Conservation (phyloP, 2,329 filamentous ascomycete genomes). For the Malbranchea zuffiana region DNA sequence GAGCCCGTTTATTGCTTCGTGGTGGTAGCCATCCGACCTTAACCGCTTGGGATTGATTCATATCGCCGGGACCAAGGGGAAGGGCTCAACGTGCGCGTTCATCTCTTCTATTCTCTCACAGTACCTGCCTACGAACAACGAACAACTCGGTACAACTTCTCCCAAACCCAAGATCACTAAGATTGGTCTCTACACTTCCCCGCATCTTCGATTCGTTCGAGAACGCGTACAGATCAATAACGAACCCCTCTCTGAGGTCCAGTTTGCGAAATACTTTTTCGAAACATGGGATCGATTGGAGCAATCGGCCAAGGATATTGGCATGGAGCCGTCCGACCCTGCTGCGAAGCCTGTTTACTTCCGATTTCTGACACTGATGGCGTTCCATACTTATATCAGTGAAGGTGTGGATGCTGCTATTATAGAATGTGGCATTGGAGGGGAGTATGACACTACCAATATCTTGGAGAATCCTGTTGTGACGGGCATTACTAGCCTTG, state of each 20-base stretch:
- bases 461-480: conserved; percentile 61
- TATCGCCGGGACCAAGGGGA: conserved; percentile 88
- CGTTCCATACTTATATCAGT: conserved; percentile 67
- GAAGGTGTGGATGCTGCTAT: conserved; percentile 70
- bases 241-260: conserved; percentile 52
- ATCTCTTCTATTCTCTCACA: conserved; percentile 66
- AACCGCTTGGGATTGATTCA: conserved; percentile 58
- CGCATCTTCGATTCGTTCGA: conserved; percentile 70
- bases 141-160: conserved; percentile 19
- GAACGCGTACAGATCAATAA: conserved; percentile 78
- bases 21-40: conserved; percentile 48
- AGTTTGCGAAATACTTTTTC: conserved; percentile 70
- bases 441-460: conserved; percentile 88
- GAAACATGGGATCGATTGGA: conserved; percentile 66
- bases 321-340: conserved; percentile 40
- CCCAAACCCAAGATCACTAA: conserved; percentile 36
- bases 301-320: conserved; percentile 41
- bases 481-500: conserved; percentile 65
- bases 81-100: conserved; percentile 79
- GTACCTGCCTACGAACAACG: conserved; percentile 38
- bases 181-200: conserved; percentile 74
- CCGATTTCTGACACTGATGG: conserved; percentile 78
- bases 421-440: conserved; percentile 88
- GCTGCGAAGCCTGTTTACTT: conserved; percentile 79
- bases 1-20: background rate